Conservation (phyloP, 2,329 filamentous ascomycete species). For the Fusarium neocosmosporiellum region DNA sequence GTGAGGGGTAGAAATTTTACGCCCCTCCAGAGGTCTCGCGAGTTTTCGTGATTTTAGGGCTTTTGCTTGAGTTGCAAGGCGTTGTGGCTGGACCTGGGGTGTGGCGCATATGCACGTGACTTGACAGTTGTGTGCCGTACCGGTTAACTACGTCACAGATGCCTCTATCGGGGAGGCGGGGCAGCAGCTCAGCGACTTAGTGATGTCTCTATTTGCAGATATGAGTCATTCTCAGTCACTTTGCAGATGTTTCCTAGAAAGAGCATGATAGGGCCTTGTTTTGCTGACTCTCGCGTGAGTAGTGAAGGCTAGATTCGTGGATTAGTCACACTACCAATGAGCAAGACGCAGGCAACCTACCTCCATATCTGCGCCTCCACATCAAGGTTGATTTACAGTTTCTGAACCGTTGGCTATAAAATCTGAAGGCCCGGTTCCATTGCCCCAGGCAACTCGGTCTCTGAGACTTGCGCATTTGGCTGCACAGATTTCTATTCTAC, state of each 20-base stretch:
- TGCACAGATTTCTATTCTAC: constrained; percentile 1
- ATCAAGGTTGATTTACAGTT: constrained; percentile 9
- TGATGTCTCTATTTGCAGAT: constrained; percentile 20
- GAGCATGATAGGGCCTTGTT: constrained; percentile 14
- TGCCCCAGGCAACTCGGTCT: neutral
- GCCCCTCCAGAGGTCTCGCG: constrained; percentile 43
- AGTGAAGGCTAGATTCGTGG: constrained; percentile 12
- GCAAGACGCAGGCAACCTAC: constrained; percentile 20
- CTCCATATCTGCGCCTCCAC: constrained; percentile 13
- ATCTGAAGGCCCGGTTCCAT: constrained; percentile 4
- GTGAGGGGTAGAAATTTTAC: constrained; percentile 53
- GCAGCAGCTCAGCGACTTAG: constrained; percentile 26
- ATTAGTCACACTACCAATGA: constrained; percentile 42
- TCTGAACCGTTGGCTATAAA: constrained; percentile 15
- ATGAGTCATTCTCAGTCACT: constrained; percentile 45
- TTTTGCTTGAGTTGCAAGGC: constrained; percentile 49
- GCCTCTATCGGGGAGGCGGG: constrained; percentile 47
- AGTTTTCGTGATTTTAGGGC: constrained; percentile 54
- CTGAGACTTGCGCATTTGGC: constrained; percentile 9
- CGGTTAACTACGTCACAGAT: constrained; percentile 45
- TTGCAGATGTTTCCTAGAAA: constrained; percentile 17
- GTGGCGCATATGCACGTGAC: neutral
- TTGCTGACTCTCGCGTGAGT: constrained; percentile 33
- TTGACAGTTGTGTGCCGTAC: neutral
- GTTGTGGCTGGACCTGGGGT: neutral